Percentiles rank a stretch among this genome's conserved stretches.
phyloP scores from a whole-genome alignment of 306 rosid species.

The Trifolium pratense region DNA sequence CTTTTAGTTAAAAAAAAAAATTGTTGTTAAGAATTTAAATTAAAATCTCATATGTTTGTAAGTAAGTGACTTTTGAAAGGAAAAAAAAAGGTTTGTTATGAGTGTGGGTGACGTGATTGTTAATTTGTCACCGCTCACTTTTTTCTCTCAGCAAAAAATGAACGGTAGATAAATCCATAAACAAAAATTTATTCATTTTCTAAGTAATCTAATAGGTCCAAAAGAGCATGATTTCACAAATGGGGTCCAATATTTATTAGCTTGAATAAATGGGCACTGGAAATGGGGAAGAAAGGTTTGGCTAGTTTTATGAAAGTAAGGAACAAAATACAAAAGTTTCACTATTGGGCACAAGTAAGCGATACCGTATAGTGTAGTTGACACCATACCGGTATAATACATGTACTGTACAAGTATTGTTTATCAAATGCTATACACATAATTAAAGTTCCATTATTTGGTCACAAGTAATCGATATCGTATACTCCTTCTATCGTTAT shows the following conservation, averaged over 20 bases:
- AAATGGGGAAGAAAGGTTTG: conserved; percentile 40
- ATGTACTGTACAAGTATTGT: no score
- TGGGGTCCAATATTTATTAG: conserved; percentile 40
- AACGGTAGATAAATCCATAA: conserved; percentile 20
- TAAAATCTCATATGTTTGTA: background rate
- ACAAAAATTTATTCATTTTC: conserved; percentile 22
- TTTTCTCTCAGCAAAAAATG: conserved; percentile 27
- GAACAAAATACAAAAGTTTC: background rate
- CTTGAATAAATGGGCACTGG: conserved; percentile 60
- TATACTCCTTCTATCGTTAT: no score
- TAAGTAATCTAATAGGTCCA: conserved; percentile 29
- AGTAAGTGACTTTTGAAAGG: background rate
- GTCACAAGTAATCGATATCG: no score
- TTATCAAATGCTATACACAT: no score
- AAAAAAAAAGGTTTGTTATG: conserved; percentile 27
- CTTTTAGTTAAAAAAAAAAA: no score
- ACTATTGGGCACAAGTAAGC: background rate
- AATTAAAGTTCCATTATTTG: no score
- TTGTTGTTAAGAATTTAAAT: conserved; percentile 4
- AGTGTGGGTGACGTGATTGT: conserved; percentile 45
- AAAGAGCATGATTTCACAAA: conserved; percentile 35
- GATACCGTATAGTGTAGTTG: background rate
- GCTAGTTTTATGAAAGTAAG: conserved; percentile 17
- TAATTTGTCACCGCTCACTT: conserved; percentile 45
- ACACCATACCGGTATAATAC: no score